Conservation (phyloP, 257 asterid genomes). For the Solanum bulbocastanum region DNA sequence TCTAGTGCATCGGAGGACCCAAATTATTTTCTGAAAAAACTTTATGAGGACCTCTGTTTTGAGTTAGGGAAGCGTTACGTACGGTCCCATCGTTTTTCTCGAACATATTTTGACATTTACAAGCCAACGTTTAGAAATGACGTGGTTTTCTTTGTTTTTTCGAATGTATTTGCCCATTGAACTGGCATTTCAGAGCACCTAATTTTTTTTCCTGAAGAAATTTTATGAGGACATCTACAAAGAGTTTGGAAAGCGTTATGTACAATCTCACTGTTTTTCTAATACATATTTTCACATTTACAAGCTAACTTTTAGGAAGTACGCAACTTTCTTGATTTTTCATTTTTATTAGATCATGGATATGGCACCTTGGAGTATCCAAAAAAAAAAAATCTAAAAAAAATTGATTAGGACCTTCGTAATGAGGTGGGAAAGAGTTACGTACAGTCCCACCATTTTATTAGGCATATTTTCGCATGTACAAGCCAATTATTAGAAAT, state of each 20-base stretch:
- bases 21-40: too few species aligned
- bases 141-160: background rate
- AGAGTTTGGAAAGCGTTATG: background rate
- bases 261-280: background rate
- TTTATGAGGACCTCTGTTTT: too few species aligned
- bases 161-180: background rate
- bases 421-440: background rate
- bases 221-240: background rate
- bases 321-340: background rate
- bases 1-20: too few species aligned
- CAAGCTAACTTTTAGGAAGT: too few species aligned
- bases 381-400: too few species aligned
- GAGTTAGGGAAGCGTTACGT: too few species aligned
- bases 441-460: background rate
- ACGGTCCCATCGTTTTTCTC: background rate
- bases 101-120: background rate
- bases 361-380: background rate
- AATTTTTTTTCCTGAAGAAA: too few species aligned
- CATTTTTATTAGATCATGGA: too few species aligned
- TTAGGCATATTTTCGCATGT: too few species aligned
- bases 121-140: background rate
- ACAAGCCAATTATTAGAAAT: too few species aligned
- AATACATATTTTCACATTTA: too few species aligned
- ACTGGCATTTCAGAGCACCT: background rate
- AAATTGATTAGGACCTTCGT: too few species aligned